phyloP scores from a whole-genome alignment of 495 filamentous ascomycete species.

The Cladorrhinum samala region DNA sequence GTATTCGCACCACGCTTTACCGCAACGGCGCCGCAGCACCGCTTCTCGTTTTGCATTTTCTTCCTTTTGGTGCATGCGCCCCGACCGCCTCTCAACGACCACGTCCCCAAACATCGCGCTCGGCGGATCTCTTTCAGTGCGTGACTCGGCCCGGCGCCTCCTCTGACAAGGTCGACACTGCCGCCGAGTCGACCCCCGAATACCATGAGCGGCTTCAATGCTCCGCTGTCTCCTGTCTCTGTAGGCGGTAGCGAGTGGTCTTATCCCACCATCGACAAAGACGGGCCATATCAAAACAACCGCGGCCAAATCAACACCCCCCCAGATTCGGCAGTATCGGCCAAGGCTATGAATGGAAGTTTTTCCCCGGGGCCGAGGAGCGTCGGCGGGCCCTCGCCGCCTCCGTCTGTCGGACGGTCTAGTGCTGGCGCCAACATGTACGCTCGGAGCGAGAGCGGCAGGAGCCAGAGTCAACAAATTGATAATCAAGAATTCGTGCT shows the following conservation, averaged over 20 bases:
- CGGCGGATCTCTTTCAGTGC: constrained; percentile 1
- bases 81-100: neutral
- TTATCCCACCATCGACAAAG: constrained; percentile 53
- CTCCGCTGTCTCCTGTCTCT: constrained; percentile 78
- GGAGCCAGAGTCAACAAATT: constrained; percentile 41
- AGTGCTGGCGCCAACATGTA: constrained; percentile 61
- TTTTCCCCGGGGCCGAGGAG: constrained; percentile 45
- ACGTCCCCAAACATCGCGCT: constrained; percentile 3
- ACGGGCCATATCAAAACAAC: constrained; percentile 49
- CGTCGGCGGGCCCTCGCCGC: constrained; percentile 69
- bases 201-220: constrained; percentile 47
- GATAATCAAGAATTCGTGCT: constrained; percentile 49
- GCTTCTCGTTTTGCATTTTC: neutral
- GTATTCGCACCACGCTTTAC: neutral
- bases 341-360: constrained; percentile 52
- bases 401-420: constrained; percentile 77
- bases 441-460: constrained; percentile 55
- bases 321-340: constrained; percentile 59
- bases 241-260: constrained; percentile 84
- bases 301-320: constrained; percentile 64
- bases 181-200: constrained; percentile 14
- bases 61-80: neutral
- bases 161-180: constrained; percentile 13
- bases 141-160: constrained; percentile 12
- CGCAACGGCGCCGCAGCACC: neutral